These are phyloP conservation scores for Aureobasidium sp. DNA, from an alignment of 2,329 filamentous ascomycete species.

Conservation along the genomic window DNA sequence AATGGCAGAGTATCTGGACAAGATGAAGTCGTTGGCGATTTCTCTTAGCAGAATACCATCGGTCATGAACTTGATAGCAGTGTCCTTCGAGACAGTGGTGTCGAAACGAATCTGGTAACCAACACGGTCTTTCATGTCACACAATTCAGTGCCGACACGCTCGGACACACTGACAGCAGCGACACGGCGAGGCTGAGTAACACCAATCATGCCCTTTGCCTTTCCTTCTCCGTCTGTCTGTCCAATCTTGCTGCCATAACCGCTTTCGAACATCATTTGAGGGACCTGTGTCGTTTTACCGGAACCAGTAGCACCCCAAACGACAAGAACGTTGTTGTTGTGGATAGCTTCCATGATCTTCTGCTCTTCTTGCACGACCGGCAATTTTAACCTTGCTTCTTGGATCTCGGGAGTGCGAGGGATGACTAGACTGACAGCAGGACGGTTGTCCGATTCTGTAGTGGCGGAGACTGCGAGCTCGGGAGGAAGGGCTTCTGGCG, in stretches of 20 bases:
- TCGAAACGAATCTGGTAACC: constrained; percentile 94
- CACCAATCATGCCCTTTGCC: constrained; percentile 79
- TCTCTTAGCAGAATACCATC: constrained; percentile 92
- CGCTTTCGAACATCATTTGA: constrained; percentile 90
- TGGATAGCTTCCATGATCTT: constrained; percentile 97
- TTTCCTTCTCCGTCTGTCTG: constrained; percentile 7
- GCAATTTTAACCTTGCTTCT: constrained; percentile 68
- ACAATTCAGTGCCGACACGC: constrained; percentile 79
- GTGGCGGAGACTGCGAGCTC: constrained; percentile 54
- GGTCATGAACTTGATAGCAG: constrained; percentile 97
- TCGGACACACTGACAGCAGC: constrained; percentile 96
- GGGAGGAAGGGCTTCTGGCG: constrained; percentile 63
- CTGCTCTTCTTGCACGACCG: constrained; percentile 91
- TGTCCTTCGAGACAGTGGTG: constrained; percentile 69
- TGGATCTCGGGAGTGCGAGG: constrained; percentile 67
- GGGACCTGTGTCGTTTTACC: constrained; percentile 97
- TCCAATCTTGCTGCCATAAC: constrained; percentile 72
- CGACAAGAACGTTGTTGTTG: constrained; percentile 80
- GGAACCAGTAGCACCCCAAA: constrained; percentile 92
- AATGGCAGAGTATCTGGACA: constrained; percentile 86
- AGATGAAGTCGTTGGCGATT: constrained; percentile 77
- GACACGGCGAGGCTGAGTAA: constrained; percentile 91
- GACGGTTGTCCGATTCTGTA: constrained; percentile 51
- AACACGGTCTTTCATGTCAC: constrained; percentile 67
- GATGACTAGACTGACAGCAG: constrained; percentile 69